Evolutionary conservation across 148 eudicot genomes (phyloP), one percentile per base, ranked within the genome.

Genomic region (Camellia sinensis): DNA sequence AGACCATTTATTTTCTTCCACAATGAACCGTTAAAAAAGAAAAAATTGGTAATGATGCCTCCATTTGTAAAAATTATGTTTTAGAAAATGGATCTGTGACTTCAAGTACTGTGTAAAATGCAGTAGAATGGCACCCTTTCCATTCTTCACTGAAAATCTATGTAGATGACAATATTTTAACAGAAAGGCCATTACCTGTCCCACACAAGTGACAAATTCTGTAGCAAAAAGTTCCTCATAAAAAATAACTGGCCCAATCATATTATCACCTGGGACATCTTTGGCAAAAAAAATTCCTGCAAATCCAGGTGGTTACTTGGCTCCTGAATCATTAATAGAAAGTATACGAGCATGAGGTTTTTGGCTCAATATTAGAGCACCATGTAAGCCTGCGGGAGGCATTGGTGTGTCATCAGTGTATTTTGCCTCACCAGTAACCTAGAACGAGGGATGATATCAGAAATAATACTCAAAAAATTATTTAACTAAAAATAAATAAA

Each of bases 361-460:
- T 84, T 78, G 87, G 81, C 99, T 97, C 83, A 94, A 65, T 72
- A 97, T 66, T 57, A 94, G 76, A 76, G 96, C 97, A 86, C 93
- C 99, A 86, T 97, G 94, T 74, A 94, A 83, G 78, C 95, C 83
- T 82, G 88, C 90, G 37, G 90, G 93, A 56, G 99, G 97, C 92
- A 88, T 82, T 59, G 93, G 90, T 64, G 87, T 60, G 85, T 97
- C 99, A 88, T 97, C 99, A 61, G 92, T 90, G 76, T 94, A 97
- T 87, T 94, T 97, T 73, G 98, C 99, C 85, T 97, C 98, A 41
- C 98, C 98, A 15, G 98, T 90, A 66, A 95, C 98, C 98, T 94
- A 76, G 80, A 79, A 65, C 64, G 50, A 60, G 68, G 48, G 14
- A 73, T 66, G 43, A 43, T 48, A 63, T 21, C n/a, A 61, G 71